Conservation (phyloP, 352 stramenopile genomes). For the Globisporangium middletonii region DNA sequence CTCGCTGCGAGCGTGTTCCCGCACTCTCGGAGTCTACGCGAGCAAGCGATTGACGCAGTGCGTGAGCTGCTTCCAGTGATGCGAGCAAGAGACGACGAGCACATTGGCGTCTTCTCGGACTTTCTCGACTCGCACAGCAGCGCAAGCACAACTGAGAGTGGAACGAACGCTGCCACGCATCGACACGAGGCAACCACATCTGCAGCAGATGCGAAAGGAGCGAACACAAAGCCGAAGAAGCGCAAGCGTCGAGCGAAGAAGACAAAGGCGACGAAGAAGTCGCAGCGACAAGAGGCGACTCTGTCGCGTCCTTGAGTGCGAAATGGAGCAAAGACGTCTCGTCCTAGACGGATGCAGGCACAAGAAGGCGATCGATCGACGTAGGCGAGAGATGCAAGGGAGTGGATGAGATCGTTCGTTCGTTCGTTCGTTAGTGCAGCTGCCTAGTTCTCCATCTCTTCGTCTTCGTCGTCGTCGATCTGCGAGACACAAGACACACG, state of each 20-base stretch:
- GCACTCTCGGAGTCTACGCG: conserved; percentile 1
- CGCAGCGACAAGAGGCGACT: too few relatives aligned
- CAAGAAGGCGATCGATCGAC: background rate
- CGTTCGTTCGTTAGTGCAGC: background rate
- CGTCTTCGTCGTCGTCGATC: conserved; percentile 36
- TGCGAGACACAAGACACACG: conserved; percentile 4
- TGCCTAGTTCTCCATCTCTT: conserved; percentile 36
- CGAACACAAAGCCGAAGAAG: background rate
- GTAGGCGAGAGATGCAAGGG: background rate
- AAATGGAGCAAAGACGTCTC: too few relatives aligned
- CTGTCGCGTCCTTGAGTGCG: too few relatives aligned
- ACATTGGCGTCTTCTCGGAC: conserved; percentile 9
- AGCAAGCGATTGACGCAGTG: conserved; percentile 10
- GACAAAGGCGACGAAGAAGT: background rate
- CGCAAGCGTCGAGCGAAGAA: conserved; percentile 1
- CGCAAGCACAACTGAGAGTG: background rate
- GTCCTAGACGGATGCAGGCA: too few relatives aligned
- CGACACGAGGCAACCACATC: background rate
- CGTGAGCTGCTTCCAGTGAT: conserved; percentile 19
- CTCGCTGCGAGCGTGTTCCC: conserved; percentile 16
- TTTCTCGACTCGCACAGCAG: conserved; percentile 2
- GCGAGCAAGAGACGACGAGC: conserved; percentile 16
- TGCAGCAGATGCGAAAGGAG: background rate
- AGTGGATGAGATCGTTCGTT: background rate
- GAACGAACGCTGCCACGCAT: background rate